Percentiles rank a stretch among this genome's conserved stretches.
phyloP scores from a whole-genome alignment of 257 asterid genomes.

The Penstemon newberryi region DNA sequence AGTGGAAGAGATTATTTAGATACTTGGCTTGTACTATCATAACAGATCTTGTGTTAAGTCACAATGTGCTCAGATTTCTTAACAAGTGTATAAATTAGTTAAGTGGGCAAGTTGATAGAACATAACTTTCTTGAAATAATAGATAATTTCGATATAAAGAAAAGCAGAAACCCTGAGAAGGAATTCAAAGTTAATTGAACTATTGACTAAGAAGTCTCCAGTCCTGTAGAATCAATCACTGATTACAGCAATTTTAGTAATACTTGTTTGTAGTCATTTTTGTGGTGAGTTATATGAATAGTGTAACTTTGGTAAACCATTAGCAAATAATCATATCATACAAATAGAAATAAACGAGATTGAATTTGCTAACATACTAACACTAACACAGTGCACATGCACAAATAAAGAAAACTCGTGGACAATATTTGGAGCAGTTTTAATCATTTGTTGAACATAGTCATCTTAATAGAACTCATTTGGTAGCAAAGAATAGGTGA shows the following conservation, averaged over 20 bases:
- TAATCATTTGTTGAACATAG: slow-evolving; percentile 1
- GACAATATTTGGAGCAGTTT: neutral
- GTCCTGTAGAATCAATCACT: neutral
- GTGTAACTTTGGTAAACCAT: slow-evolving; percentile 1
- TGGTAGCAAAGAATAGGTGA: no score
- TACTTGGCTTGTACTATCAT: slow-evolving; percentile 11
- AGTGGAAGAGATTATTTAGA: neutral
- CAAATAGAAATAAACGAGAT: neutral
- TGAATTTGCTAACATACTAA: neutral
- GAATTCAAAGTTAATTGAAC: neutral
- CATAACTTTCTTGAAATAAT: neutral
- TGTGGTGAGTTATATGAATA: neutral
- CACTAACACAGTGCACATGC: neutral
- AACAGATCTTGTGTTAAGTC: neutral
- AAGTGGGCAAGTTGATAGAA: no score
- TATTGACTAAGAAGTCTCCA: neutral
- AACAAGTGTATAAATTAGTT: no score
- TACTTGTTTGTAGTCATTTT: neutral
- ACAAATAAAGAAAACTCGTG: neutral
- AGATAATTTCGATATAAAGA: neutral
- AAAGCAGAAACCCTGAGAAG: neutral
- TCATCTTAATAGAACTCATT: no score
- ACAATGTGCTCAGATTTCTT: no score
- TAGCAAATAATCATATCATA: neutral
- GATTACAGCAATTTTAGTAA: neutral